Base-by-base conservation (phyloP, 805 yeast species). In the Teunomyces aglyptinius region DNA sequence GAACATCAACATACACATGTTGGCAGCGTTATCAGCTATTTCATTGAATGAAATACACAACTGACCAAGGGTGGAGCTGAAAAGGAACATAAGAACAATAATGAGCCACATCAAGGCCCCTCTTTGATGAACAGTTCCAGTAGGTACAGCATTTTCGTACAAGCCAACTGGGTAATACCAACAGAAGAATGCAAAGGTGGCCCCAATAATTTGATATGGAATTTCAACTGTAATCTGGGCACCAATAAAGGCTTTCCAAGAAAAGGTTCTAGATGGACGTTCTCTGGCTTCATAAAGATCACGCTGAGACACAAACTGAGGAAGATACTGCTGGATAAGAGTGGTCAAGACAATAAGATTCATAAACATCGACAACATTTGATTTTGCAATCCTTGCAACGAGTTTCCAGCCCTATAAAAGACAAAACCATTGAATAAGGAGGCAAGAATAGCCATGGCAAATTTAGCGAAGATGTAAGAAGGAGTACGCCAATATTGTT, bases 331-430 rank as follows among this genome's bases (percentile, higher is more conserved):
- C 52, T 82, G 80, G 42, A 82, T 58, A 52, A 82, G 56, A 19
- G 86, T 81, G 48, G 75, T 73, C 64, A 81, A 73, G 42, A 78
- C 68, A 53, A 80, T 73, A 39, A 80, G 61, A 57, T 81, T 76
- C 89, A 85, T 83, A 70, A 86, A 87, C 41, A 84, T 60, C 2
- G 90, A 74, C 56, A 85, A 79, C 89, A 86, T 82, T 68, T 85
- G 87, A 62, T 60, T 87, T 84, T 81, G 66, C 26, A 60, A 47
- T 1, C 65, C 66, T 39, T 59, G 60, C 31, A 65, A 24, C 36
- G 51, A 59, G 35, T 24, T 44, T 26, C 46, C 41, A 8, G 56
- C 45, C 29, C 49, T 52, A 47, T 39, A 54, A 36, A 54, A 54
- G 15, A 49, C 42, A 24, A 54, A 54, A 2, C 57, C 57, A 29